These are phyloP conservation scores for Globisporangium rhizosaccharum DNA, from an alignment of 352 stramenopile genomes.

Conservation along the genomic window DNA sequence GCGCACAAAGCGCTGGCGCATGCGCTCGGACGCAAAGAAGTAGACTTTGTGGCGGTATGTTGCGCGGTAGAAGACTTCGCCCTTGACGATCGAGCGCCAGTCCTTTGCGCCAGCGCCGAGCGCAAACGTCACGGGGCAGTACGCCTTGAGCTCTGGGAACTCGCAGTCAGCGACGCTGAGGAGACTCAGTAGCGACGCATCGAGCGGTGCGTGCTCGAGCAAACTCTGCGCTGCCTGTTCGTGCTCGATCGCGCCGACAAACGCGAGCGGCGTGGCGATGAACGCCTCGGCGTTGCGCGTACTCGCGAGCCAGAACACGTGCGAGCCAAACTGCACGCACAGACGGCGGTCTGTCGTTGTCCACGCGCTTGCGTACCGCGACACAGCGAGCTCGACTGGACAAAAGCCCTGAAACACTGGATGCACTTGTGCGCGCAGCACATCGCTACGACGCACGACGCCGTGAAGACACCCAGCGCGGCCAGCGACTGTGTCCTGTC, in stretches of 20 bases:
- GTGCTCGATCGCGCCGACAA: conserved; percentile 25
- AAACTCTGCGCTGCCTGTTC: conserved; percentile 26
- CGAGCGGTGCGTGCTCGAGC: conserved; percentile 33
- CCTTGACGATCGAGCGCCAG: conserved; percentile 46
- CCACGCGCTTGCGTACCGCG: conserved; percentile 27
- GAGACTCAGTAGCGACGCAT: conserved; percentile 59
- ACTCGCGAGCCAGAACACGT: conserved; percentile 40
- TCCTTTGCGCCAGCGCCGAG: conserved; percentile 24
- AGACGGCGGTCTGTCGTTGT: conserved; percentile 20
- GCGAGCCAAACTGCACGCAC: conserved; percentile 36
- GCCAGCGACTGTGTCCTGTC: conserved; percentile 23
- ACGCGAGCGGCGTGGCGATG: conserved; percentile 20
- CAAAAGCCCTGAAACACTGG: conserved; percentile 43
- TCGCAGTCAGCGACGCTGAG: conserved; percentile 57
- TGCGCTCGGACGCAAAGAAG: conserved; percentile 50
- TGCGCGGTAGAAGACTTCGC: conserved; percentile 52
- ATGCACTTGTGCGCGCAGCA: conserved; percentile 26
- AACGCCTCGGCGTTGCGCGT: conserved; percentile 33
- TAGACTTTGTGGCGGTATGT: conserved; percentile 56
- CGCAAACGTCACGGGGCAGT: conserved; percentile 68
- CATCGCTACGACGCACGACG: conserved; percentile 21
- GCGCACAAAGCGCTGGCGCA: conserved; percentile 36
- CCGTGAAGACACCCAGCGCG: conserved; percentile 20
- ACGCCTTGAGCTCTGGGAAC: conserved; percentile 68
- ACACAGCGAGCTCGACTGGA: conserved; percentile 42